Base-by-base conservation (phyloP, 176 grass and related monocot genomes). In the Typha latifolia region DNA sequence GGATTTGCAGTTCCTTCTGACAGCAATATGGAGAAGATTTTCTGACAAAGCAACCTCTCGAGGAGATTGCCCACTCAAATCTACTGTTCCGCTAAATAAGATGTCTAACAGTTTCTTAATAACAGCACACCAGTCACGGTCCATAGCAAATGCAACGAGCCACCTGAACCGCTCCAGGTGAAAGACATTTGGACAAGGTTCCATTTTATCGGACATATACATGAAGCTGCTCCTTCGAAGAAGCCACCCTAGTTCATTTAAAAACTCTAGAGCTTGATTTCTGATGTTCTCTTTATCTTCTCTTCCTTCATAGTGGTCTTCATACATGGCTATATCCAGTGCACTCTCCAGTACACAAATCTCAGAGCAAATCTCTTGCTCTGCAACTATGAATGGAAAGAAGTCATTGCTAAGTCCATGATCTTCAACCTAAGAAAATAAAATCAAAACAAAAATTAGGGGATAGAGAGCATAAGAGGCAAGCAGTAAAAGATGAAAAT, bases 371-470 rank as follows among this genome's bases (percentile, higher is more conserved):
- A 93, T 71, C 18, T 94, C 89, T 70, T 93, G 77, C 62, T 99
- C 95, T 13, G 95, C 89, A 61, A 99, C 81, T 93, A 99, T 99
- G 74, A 99, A 90, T 14, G 95, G 95, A 61, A 99, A 90, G 80
- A 90, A 99, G 31, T 75, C 69, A 50, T 99, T 90, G 55, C 86
- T 82, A 69, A 94, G 85, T 62, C 95, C 89, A 85, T 75, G 53
- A 67, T 99, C 95, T 83, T 94, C 95, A 43, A 90, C 81, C 89
- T 99, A 78, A 71, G 85, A 76, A 66, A 20, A 65, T 5, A 65
- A 3, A 20, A 43, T n/a, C 12, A 66, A n/a, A 9, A 43, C 5
- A 43, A 43, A 29, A 43, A 43, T 43, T 43, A 43, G 1, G 37
- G 7, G 37, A 43, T 43, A 7, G 37, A 9, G 7, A 43, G 37